phyloP scores from a whole-genome alignment of 148 eudicot species.

The Cornus suecica region DNA sequence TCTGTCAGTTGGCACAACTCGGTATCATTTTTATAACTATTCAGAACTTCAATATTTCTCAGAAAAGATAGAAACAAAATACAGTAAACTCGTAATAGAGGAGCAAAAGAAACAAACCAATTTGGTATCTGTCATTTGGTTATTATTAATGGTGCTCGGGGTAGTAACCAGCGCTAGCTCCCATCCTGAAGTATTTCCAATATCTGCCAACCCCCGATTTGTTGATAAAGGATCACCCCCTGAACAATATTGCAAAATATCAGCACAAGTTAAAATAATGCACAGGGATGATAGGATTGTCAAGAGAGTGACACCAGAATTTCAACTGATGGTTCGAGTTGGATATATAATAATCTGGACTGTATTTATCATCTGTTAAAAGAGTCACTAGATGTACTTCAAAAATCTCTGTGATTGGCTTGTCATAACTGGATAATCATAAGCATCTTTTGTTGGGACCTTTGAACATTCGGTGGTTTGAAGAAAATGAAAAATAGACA shows the following conservation, averaged over 20 bases:
- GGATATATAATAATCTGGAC: background rate
- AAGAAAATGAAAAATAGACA: background rate
- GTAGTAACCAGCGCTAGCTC: conserved; percentile 85
- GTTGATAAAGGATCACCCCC: conserved; percentile 54
- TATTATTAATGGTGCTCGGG: conserved; percentile 55
- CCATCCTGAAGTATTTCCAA: conserved; percentile 80
- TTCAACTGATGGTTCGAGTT: background rate
- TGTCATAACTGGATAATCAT: no score
- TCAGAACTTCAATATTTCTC: background rate
- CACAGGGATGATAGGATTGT: background rate
- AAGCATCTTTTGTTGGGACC: background rate
- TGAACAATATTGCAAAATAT: conserved; percentile 16
- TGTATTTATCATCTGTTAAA: background rate
- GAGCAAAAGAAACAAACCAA: conserved; percentile 50
- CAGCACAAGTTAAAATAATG: background rate
- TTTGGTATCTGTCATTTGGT: conserved; percentile 40
- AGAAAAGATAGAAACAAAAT: background rate
- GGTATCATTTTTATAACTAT: background rate
- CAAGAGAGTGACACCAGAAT: background rate
- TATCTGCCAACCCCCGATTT: conserved; percentile 43
- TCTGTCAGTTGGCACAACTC: background rate
- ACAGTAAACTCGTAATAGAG: background rate
- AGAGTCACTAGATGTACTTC: background rate
- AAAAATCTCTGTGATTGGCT: no score
- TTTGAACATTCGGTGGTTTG: background rate